Evolutionary conservation across 169 alveolate genomes (phyloP).

Genomic region (Eimeria acervulina): DNA sequence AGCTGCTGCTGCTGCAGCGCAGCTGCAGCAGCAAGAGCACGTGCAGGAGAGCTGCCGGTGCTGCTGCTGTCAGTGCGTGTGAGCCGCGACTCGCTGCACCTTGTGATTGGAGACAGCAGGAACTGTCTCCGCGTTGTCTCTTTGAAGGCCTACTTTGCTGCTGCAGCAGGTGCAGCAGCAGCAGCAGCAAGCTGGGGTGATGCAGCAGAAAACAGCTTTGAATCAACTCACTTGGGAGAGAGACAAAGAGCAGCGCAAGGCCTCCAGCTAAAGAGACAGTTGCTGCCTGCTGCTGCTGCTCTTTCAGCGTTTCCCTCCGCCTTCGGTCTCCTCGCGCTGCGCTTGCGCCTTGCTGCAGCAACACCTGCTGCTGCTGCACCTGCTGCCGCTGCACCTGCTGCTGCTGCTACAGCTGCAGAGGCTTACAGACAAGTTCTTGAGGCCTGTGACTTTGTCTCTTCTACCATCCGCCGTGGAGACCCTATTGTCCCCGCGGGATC

Average conservation of each 20-base stretch:
- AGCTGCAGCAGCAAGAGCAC: slow-evolving; percentile 46
- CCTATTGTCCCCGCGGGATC: slow-evolving; percentile 40
- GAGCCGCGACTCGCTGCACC: slow-evolving; percentile 6
- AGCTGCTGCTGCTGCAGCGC: slow-evolving; percentile 51
- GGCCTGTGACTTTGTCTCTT: slow-evolving; percentile 37
- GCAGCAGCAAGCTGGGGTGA: slow-evolving; percentile 21
- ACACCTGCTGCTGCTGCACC: slow-evolving; percentile 26
- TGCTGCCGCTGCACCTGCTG: slow-evolving; percentile 8
- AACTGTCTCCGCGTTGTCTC: slow-evolving; percentile 40
- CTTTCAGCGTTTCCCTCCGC: slow-evolving; percentile 79
- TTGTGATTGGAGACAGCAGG: slow-evolving; percentile 48
- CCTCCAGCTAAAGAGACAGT: slow-evolving; percentile 41
- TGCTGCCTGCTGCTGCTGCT: slow-evolving; percentile 67
- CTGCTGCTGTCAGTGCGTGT: slow-evolving; percentile 63
- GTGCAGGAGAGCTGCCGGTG: slow-evolving; percentile 40
- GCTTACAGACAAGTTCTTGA: slow-evolving; percentile 17
- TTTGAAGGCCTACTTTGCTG: slow-evolving; percentile 38
- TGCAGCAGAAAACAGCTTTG: not conserved
- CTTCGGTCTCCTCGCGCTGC: slow-evolving; percentile 50
- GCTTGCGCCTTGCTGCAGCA: slow-evolving; percentile 2
- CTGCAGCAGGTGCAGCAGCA: slow-evolving; percentile 77
- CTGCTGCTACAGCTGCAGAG: slow-evolving; percentile 11
- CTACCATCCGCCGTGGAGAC: not conserved
- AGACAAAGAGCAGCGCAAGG: slow-evolving; percentile 53
- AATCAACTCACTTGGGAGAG: not conserved